A percentile compares a stretch with the other conserved stretches of the same genome.
Evolutionary conservation across 306 rosid genomes (phyloP).

Genomic region (Lathyrus sativus): DNA sequence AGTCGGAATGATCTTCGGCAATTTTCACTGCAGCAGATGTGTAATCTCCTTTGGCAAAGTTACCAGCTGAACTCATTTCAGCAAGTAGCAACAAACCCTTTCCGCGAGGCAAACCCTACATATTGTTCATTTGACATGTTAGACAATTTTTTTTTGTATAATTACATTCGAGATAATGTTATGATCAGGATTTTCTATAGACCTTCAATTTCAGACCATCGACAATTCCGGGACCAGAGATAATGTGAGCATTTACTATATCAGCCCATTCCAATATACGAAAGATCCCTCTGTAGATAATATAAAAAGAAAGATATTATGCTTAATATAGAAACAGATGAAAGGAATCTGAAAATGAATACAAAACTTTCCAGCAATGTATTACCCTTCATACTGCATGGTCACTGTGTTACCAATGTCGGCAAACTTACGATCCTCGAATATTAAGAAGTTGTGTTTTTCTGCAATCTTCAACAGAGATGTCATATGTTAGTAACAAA

Average conservation of each 20-base stretch:
- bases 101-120: slow-evolving; percentile 78
- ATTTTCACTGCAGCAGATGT: slow-evolving; percentile 80
- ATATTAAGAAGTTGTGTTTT: slow-evolving; percentile 81
- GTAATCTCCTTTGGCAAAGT: slow-evolving; percentile 89
- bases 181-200: slow-evolving; percentile 1
- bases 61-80: slow-evolving; percentile 96
- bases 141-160: slow-evolving; percentile 20
- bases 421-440: slow-evolving; percentile 93
- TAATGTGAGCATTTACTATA: slow-evolving; percentile 89
- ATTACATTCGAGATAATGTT: slow-evolving; percentile 1
- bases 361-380: slow-evolving; percentile 7
- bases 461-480: slow-evolving; percentile 70
- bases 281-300: slow-evolving; percentile 73
- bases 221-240: slow-evolving; percentile 95
- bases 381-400: slow-evolving; percentile 94
- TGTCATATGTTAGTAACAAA: slow-evolving; percentile 30
- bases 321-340: slow-evolving; percentile 12
- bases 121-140: slow-evolving; percentile 28
- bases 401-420: slow-evolving; percentile 91
- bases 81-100: slow-evolving; percentile 83
- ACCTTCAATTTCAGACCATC: slow-evolving; percentile 89
- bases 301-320: slow-evolving; percentile 28
- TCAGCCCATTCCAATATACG: slow-evolving; percentile 96
- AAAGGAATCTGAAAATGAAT: slow-evolving; percentile 21
- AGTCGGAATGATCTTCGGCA: slow-evolving; percentile 87